Evolutionary conservation across 2,329 filamentous ascomycete genomes (phyloP).

Genomic region (Ilyonectria mors-panacis): DNA sequence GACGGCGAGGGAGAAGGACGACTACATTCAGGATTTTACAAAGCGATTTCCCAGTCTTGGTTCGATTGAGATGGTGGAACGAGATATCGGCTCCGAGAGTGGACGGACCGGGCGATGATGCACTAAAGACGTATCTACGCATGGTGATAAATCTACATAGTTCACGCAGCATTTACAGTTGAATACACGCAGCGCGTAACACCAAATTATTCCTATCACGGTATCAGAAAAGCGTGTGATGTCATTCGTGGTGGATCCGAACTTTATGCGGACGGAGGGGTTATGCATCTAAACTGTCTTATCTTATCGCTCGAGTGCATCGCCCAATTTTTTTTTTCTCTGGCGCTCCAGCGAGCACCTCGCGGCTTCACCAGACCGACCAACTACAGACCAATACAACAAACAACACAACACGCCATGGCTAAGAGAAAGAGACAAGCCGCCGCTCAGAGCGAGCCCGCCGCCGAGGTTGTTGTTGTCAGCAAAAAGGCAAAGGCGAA

Average conservation of each 20-base stretch:
- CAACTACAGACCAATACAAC: conserved; percentile 26
- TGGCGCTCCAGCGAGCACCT: background rate
- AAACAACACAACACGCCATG: conserved; percentile 52
- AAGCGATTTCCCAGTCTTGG: conserved; percentile 89
- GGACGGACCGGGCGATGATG: conserved; percentile 50
- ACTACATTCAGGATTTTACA: conserved; percentile 80
- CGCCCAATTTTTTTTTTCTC: conserved; percentile 49
- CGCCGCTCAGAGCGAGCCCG: conserved; percentile 44
- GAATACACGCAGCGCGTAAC: conserved; percentile 47
- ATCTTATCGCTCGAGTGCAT: conserved; percentile 51
- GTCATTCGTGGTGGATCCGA: background rate
- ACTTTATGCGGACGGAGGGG: conserved; percentile 36
- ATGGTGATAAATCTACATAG: conserved; percentile 30
- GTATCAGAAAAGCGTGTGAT: conserved; percentile 7
- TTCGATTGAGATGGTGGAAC: conserved; percentile 90
- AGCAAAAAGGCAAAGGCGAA: conserved; percentile 50
- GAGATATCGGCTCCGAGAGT: conserved; percentile 60
- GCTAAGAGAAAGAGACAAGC: conserved; percentile 66
- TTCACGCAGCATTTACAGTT: conserved; percentile 36
- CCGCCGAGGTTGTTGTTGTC: conserved; percentile 39
- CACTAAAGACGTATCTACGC: conserved; percentile 17
- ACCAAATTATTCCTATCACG: conserved; percentile 23
- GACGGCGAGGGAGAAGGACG: conserved; percentile 72
- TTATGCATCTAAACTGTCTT: conserved; percentile 46
- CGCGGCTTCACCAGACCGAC: conserved; percentile 23